These are phyloP conservation scores for Lipomyces oligophaga DNA, from an alignment of 805 yeast species.

Conservation along the genomic window DNA sequence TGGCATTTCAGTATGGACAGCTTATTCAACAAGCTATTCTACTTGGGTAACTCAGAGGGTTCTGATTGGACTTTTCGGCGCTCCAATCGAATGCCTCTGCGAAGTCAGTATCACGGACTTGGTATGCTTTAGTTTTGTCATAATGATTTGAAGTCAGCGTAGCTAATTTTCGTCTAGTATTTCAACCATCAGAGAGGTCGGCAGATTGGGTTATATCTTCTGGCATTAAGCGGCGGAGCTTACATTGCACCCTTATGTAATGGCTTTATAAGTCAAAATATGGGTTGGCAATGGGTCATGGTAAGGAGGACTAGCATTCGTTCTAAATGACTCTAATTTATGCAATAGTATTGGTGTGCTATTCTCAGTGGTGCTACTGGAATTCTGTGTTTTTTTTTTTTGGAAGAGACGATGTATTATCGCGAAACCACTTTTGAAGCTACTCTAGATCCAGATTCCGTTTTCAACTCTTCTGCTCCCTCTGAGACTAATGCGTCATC, in stretches of 20 bases:
- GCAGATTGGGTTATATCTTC: slow-evolving; percentile 65
- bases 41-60: slow-evolving; percentile 32
- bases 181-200: slow-evolving; percentile 74
- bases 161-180: too few relatives aligned
- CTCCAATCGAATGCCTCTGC: slow-evolving; percentile 70
- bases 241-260: slow-evolving; percentile 77
- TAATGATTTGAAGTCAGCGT: too few relatives aligned
- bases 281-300: slow-evolving; percentile 62
- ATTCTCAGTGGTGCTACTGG: slow-evolving; percentile 61
- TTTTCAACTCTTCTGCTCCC: slow-evolving; percentile 1
- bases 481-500: slow-evolving; percentile 1
- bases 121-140: too few relatives aligned
- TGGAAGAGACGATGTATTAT: slow-evolving; percentile 63
- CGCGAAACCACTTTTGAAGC: slow-evolving; percentile 33
- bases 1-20: slow-evolving; percentile 18
- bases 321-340: slow-evolving; percentile 37
- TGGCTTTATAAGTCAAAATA: slow-evolving; percentile 59
- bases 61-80: slow-evolving; percentile 54
- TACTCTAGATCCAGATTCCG: slow-evolving; percentile 11
- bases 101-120: slow-evolving; percentile 62
- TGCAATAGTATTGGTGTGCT: slow-evolving; percentile 62
- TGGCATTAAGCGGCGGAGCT: slow-evolving; percentile 73
- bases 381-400: slow-evolving; percentile 51
- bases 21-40: slow-evolving; percentile 16
- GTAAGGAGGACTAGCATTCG: neutral